Evolutionary conservation across 371 early-diverging fungal genomes (phyloP), one percentile per base, ranked within the genome.

Genomic region (Rhizomucor pusillus): DNA sequence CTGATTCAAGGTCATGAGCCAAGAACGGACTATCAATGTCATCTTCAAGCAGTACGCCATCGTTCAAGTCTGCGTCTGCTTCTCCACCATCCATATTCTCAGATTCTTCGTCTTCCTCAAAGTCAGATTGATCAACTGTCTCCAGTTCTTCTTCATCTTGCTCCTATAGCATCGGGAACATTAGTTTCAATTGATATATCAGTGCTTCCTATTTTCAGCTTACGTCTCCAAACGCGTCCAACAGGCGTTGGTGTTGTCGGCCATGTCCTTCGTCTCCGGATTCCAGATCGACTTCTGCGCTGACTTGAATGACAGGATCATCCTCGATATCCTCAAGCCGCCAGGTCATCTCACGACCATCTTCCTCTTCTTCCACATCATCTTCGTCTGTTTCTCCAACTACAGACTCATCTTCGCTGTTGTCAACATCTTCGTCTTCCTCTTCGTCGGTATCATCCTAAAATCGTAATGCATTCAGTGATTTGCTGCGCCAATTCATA

Each of bases 21-120:
- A 80, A 71, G 52, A 83, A 87, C n/a, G 84, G 82, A 29, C 79
- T 69, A 43, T 73, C 82, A 36, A 68, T 75, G 29, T 81, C 82
- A 11, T 80, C 85, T 33, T 84, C 85, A 14, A 75, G 62, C 9
- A 80, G 60, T 12, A 75, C 72, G 40, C 81, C 75, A 33, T 69
- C 67, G 22, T 65, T 58, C 13, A 69, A 51, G 3, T 70, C 81
- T 33, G 29, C 29, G 7, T 65, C 78, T 25, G 71, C 76, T 29
- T 68, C 78, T 11, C 59, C 71, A 29, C 71, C 73, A 34, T 76
- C 75, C 2, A 75, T 63, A 39, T 77, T 76, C 46, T 79, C 75
- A 12, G 78, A 75, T 23, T 67, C 79, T 29, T 67, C 68, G 34
- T 72, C 71, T 43, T 79, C 78, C 37, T 81, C 82, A 46, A 69